These are phyloP conservation scores for Neurospora cerealis DNA, from an alignment of 495 filamentous ascomycete species.

Conservation along the genomic window DNA sequence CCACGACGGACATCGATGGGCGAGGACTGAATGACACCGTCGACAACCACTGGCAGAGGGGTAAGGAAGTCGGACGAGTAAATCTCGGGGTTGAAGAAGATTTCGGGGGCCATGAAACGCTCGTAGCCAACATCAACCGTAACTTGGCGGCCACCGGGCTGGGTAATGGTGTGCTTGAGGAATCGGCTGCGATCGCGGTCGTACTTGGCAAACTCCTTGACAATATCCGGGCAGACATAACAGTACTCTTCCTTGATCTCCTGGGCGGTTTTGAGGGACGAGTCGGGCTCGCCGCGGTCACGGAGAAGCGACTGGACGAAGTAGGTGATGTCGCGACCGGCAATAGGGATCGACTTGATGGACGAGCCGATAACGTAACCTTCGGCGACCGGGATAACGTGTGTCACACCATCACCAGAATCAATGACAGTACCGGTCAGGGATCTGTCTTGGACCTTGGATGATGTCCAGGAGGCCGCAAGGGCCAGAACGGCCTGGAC, in stretches of 20 bases:
- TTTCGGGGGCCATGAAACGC: constrained; percentile 94
- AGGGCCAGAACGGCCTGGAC: constrained; percentile 95
- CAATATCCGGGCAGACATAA: constrained; percentile 96
- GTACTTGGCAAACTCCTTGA: constrained; percentile 91
- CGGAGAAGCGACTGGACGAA: constrained; percentile 94
- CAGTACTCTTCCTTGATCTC: constrained; percentile 97
- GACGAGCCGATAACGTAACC: constrained; percentile 98
- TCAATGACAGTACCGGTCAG: constrained; percentile 97
- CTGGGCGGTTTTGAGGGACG: constrained; percentile 92
- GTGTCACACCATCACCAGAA: constrained; percentile 94
- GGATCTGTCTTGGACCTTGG: constrained; percentile 94
- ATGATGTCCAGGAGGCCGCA: constrained; percentile 95
- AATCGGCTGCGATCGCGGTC: constrained; percentile 87
- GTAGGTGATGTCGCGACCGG: constrained; percentile 94
- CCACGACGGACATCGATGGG: constrained; percentile 95
- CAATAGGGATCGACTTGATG: constrained; percentile 97
- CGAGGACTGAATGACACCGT: constrained; percentile 91
- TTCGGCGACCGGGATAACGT: constrained; percentile 97
- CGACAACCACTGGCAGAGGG: constrained; percentile 84
- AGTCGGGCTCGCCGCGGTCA: constrained; percentile 93
- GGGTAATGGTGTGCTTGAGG: constrained; percentile 73
- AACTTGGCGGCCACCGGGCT: constrained; percentile 77
- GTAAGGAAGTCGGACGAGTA: constrained; percentile 98
- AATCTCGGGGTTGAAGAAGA: constrained; percentile 99
- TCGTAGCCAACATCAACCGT: constrained; percentile 94